Conservation (phyloP, 352 stramenopile species). For the Phytopythium chamaehyphon region DNA sequence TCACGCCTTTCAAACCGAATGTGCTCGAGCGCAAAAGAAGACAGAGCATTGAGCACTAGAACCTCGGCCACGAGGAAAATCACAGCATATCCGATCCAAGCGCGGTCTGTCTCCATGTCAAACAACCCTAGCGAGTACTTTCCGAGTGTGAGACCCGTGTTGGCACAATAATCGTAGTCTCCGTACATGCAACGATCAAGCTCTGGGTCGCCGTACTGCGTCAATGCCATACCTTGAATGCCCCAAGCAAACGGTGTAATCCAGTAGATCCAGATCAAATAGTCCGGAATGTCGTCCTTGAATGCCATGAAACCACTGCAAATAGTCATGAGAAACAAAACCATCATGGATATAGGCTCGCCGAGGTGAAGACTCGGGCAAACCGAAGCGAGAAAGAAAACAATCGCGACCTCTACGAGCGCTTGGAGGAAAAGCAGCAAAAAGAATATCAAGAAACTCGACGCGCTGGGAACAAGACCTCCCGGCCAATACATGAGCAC, state of each 20-base stretch:
- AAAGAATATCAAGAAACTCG: slow-evolving; percentile 34
- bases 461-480: slow-evolving; percentile 29
- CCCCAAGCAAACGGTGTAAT: slow-evolving; percentile 35
- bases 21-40: background rate
- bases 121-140: slow-evolving; percentile 33
- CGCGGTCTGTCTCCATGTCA: slow-evolving; percentile 21
- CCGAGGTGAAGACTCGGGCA: slow-evolving; percentile 32
- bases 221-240: slow-evolving; percentile 23
- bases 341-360: slow-evolving; percentile 40
- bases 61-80: background rate
- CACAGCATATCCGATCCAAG: slow-evolving; percentile 15
- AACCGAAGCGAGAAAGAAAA: slow-evolving; percentile 34
- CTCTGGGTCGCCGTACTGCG: slow-evolving; percentile 26
- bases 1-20: background rate
- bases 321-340: slow-evolving; percentile 37
- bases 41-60: slow-evolving; percentile 6
- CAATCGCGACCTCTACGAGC: slow-evolving; percentile 32
- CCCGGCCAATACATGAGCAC: slow-evolving; percentile 81
- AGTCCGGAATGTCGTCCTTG: slow-evolving; percentile 41
- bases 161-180: slow-evolving; percentile 21
- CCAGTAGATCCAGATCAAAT: slow-evolving; percentile 43
- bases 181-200: slow-evolving; percentile 37
- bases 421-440: slow-evolving; percentile 35
- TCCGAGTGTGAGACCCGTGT: slow-evolving; percentile 20
- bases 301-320: slow-evolving; percentile 47